These are phyloP conservation scores for Oryza meridionalis DNA, from an alignment of 176 grass and related monocot genomes.

Conservation along the genomic window DNA sequence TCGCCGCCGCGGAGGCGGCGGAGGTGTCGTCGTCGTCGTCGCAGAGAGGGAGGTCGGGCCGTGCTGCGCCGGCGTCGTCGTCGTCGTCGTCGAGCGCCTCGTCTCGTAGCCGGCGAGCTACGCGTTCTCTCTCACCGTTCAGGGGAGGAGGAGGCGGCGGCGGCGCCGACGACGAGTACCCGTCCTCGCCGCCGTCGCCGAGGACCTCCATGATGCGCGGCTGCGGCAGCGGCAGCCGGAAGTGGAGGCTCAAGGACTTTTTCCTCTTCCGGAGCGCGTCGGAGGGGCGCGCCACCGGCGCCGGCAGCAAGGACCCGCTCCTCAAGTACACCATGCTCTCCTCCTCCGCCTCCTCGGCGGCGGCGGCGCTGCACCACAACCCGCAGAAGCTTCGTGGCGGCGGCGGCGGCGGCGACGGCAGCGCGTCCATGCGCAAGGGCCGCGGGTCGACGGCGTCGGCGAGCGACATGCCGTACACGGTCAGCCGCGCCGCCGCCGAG, in stretches of 20 bases:
- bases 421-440: conserved; percentile 55
- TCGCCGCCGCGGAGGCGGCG: background rate
- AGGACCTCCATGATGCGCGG: conserved; percentile 49
- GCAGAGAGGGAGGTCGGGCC: conserved; percentile 43
- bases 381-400: conserved; percentile 16
- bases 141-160: conserved; percentile 32
- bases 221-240: conserved; percentile 78
- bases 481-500: conserved; percentile 57
- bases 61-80: conserved; percentile 1
- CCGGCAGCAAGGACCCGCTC: conserved; percentile 78
- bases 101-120: conserved; percentile 25
- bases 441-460: conserved; percentile 53
- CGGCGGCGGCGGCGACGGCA: conserved; percentile 20
- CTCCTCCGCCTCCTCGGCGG: background rate
- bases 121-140: conserved; percentile 78
- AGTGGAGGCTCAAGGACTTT: conserved; percentile 82
- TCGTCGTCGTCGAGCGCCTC: background rate
- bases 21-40: background rate
- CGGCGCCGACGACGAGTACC: conserved; percentile 37
- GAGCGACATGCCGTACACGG: conserved; percentile 69
- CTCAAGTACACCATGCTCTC: conserved; percentile 68
- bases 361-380: background rate
- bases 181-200: conserved; percentile 40
- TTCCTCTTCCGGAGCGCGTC: conserved; percentile 96
- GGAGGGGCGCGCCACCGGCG: conserved; percentile 69